A percentile compares a stretch with the other conserved stretches of the same genome.
phyloP scores from a whole-genome alignment of 306 rosid species.

The Hylodesmum podocarpum region DNA sequence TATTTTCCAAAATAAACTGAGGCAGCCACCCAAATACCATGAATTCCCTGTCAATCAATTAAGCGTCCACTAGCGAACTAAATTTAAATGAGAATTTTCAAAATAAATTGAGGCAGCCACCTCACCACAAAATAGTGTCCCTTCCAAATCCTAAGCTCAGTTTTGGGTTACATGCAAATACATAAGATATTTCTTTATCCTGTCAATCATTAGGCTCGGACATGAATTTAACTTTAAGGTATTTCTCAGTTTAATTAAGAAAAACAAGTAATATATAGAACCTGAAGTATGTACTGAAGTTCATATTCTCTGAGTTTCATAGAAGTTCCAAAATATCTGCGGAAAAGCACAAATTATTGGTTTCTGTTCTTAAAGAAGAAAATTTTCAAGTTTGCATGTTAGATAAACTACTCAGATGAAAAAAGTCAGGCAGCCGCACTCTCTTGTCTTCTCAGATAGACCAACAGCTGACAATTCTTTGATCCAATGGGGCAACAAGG shows the following conservation, averaged over 20 bases:
- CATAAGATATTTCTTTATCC: neutral
- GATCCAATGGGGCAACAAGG: conserved; percentile 84
- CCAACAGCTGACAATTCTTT: conserved; percentile 89
- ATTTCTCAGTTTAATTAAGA: conserved; percentile 1
- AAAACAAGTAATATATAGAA: conserved; percentile 25
- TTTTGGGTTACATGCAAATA: neutral
- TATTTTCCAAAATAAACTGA: conserved; percentile 2
- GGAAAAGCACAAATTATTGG: conserved; percentile 21
- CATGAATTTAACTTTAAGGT: neutral
- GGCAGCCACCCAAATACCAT: neutral
- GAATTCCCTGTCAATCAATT: neutral
- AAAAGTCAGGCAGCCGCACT: conserved; percentile 54
- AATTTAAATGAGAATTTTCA: neutral
- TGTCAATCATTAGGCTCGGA: neutral
- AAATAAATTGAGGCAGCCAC: neutral
- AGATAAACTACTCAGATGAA: conserved; percentile 14
- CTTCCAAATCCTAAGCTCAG: conserved; percentile 1
- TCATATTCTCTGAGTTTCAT: conserved; percentile 69
- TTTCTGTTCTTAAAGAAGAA: neutral
- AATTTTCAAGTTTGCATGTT: neutral
- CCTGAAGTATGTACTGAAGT: conserved; percentile 89
- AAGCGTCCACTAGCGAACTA: neutral
- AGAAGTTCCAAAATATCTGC: conserved; percentile 73
- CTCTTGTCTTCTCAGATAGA: conserved; percentile 73
- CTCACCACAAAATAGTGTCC: neutral